phyloP scores from a whole-genome alignment of 768 basidiomycete genomes.

The Pisolithus sp. region DNA sequence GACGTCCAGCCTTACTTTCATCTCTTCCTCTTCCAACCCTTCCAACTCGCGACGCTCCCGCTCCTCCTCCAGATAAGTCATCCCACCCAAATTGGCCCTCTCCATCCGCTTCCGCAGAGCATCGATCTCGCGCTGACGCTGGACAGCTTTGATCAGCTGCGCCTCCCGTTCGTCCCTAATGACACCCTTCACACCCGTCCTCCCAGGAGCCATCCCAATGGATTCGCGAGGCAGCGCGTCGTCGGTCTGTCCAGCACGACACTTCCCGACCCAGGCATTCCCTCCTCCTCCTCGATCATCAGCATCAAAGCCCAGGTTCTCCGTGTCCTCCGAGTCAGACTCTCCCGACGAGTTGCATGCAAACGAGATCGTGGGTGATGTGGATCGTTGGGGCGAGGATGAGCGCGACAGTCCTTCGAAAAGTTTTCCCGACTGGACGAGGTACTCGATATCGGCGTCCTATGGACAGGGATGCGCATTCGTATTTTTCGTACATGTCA shows the following conservation, averaged over 20 bases:
- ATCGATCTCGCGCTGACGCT: constrained; percentile 45
- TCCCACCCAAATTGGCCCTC: constrained; percentile 56
- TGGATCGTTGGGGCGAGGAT: constrained; percentile 41
- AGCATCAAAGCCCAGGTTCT: constrained; percentile 25
- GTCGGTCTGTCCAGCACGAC: background rate
- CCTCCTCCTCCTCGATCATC: constrained; percentile 38
- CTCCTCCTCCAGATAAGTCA: constrained; percentile 75
- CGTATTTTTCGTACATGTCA: too few relatives aligned
- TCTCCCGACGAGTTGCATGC: constrained; percentile 11
- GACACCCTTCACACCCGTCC: constrained; percentile 86
- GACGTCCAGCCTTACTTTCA: too few relatives aligned
- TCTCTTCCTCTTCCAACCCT: constrained; percentile 25
- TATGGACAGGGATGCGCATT: constrained; percentile 1
- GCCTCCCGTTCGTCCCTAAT: constrained; percentile 78
- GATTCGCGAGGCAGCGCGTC: constrained; percentile 10
- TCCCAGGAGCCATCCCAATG: constrained; percentile 31
- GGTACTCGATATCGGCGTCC: constrained; percentile 32
- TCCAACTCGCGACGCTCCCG: constrained; percentile 45
- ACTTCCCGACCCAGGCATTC: constrained; percentile 38
- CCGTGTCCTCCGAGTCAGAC: constrained; percentile 43
- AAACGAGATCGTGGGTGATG: constrained; percentile 38
- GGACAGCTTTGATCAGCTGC: constrained; percentile 44
- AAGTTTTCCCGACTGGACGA: too few relatives aligned
- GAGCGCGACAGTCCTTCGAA: constrained; percentile 35
- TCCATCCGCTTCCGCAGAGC: constrained; percentile 55